A percentile compares a stretch with the other conserved stretches of the same genome.
phyloP scores from a whole-genome alignment of 179 eudicot species.

The Patellifolia procumbens region DNA sequence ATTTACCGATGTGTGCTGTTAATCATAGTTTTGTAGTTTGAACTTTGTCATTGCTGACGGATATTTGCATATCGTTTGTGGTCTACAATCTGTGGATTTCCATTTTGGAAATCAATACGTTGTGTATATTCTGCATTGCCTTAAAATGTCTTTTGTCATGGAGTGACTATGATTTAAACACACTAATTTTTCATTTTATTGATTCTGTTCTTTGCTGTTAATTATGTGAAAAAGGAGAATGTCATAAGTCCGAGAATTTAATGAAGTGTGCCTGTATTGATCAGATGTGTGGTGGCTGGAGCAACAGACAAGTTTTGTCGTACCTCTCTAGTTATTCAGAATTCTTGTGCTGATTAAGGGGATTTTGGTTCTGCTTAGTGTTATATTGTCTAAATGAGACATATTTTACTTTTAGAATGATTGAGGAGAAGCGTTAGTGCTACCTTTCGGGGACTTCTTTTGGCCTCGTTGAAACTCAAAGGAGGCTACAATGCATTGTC shows the following conservation, averaged over 20 bases:
- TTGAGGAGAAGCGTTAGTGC: neutral
- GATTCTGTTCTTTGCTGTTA: neutral
- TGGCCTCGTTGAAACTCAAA: neutral
- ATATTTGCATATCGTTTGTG: neutral
- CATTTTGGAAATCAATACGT: neutral
- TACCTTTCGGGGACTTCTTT: neutral
- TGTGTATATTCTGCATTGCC: neutral
- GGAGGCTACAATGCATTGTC: conserved; percentile 22
- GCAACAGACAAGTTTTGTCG: neutral
- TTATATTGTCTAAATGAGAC: neutral
- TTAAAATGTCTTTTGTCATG: neutral
- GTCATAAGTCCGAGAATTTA: too few species aligned
- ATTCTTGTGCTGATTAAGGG: neutral
- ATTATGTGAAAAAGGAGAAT: neutral
- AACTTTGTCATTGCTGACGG: neutral
- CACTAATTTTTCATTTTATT: neutral
- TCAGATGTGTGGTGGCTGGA: neutral
- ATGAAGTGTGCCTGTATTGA: too few species aligned
- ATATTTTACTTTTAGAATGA: neutral
- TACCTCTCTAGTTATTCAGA: neutral
- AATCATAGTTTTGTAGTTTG: too few species aligned
- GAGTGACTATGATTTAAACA: neutral
- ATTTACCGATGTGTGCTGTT: too few species aligned
- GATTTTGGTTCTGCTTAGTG: neutral
- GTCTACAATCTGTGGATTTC: neutral